Evolutionary conservation across 768 basidiomycete species (phyloP).

Genomic region (Suillus hirtellus): DNA sequence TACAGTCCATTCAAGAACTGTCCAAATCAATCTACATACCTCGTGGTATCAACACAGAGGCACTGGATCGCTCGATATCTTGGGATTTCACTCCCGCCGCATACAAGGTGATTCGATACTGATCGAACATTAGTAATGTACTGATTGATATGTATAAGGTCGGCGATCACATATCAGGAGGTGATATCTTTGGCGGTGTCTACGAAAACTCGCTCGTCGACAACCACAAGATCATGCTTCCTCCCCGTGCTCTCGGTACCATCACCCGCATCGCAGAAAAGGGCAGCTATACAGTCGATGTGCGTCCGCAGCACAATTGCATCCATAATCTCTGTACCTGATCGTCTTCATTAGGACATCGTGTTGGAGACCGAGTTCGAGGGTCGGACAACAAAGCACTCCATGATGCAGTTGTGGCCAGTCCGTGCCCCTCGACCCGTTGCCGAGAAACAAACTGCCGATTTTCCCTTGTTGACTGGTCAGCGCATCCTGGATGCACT

Average conservation of each 20-base stretch:
- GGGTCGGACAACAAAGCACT: constrained; percentile 89
- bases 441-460: constrained; percentile 91
- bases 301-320: constrained; percentile 38
- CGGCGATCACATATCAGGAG: constrained; percentile 96
- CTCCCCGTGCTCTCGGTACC: constrained; percentile 91
- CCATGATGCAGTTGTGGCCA: constrained; percentile 98
- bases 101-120: constrained; percentile 57
- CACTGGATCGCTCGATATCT: constrained; percentile 80
- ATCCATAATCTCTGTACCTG: constrained; percentile 8
- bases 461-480: constrained; percentile 90
- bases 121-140: constrained; percentile 9
- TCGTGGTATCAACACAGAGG: constrained; percentile 96
- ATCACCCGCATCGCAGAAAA: constrained; percentile 92
- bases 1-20: constrained; percentile 86
- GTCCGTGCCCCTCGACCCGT: constrained; percentile 97
- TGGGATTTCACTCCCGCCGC: constrained; percentile 94
- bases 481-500: constrained; percentile 96
- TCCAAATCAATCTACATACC: constrained; percentile 99
- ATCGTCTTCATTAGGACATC: constrained; percentile 61
- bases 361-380: constrained; percentile 98
- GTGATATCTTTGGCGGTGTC: constrained; percentile 93
- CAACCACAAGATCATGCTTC: constrained; percentile 97
- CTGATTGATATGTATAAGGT: constrained; percentile 47
- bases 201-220: constrained; percentile 97
- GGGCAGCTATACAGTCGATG: constrained; percentile 89